A percentile compares a stretch with the other conserved stretches of the same genome.
Conservation (phyloP, 768 basidiomycete genomes). For the Gyrodon lividus region DNA sequence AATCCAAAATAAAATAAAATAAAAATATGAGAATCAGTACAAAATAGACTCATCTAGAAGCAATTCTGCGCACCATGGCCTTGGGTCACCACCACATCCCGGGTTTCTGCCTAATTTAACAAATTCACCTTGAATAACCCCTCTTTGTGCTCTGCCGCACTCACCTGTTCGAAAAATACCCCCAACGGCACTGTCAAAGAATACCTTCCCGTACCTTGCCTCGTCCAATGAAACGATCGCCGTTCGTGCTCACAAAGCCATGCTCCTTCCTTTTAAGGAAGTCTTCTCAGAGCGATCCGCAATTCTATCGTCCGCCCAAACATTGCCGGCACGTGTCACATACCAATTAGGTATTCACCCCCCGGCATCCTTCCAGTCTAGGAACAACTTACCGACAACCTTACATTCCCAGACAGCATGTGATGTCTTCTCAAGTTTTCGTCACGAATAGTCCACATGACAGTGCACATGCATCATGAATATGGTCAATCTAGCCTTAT, state of each 20-base stretch:
- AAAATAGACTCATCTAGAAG: background rate
- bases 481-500: background rate
- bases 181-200: background rate
- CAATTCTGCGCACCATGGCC: background rate
- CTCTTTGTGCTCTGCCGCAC: background rate
- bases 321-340: background rate
- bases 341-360: background rate
- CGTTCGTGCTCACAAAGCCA: background rate
- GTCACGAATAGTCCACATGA: background rate
- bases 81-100: background rate
- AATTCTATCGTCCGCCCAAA: background rate
- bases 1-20: background rate
- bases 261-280: background rate
- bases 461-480: background rate
- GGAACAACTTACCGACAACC: too few species aligned
- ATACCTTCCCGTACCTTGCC: background rate
- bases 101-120: constrained; percentile 4
- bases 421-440: too few species aligned
- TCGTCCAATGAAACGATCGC: background rate
- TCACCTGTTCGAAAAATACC: too few species aligned
- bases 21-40: background rate
- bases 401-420: too few species aligned
- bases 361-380: too few species aligned
- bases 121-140: background rate
- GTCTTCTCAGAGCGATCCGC: constrained; percentile 5